These are phyloP conservation scores for Ophiocytium majus DNA, from an alignment of 352 stramenopile species.

Conservation along the genomic window DNA sequence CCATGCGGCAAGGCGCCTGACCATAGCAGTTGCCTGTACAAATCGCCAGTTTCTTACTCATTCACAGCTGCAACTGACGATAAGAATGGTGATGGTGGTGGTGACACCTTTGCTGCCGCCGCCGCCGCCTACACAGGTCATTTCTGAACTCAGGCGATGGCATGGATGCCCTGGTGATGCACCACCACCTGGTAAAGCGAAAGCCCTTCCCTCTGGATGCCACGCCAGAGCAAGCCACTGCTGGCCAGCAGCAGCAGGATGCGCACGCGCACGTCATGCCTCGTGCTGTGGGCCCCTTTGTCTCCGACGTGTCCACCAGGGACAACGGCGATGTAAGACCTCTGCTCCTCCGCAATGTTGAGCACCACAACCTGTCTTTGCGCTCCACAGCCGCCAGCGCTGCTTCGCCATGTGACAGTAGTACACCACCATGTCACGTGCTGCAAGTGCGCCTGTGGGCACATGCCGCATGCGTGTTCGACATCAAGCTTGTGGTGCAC, in stretches of 20 bases:
- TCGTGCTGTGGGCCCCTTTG: conserved; percentile 23
- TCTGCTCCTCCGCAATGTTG: neutral
- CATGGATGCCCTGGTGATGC: conserved; percentile 47
- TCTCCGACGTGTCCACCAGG: conserved; percentile 30
- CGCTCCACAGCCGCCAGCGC: neutral
- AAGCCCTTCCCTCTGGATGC: conserved; percentile 47
- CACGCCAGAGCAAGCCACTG: neutral
- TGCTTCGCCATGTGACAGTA: neutral
- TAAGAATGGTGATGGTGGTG: too few relatives aligned
- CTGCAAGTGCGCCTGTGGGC: neutral
- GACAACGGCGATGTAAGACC: conserved; percentile 23
- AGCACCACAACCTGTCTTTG: neutral
- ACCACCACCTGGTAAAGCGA: conserved; percentile 30
- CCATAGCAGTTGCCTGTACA: neutral
- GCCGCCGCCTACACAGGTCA: too few relatives aligned
- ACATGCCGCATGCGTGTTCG: neutral
- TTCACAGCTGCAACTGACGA: too few relatives aligned
- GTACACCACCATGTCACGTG: neutral
- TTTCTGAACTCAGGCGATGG: conserved; percentile 42
- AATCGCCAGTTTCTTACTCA: too few relatives aligned
- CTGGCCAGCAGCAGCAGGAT: neutral
- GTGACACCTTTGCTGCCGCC: too few relatives aligned
- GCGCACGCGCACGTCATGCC: neutral
- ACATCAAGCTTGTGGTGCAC: neutral
- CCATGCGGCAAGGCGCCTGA: neutral